Percentiles rank a stretch among this genome's conserved stretches.
phyloP scores from a whole-genome alignment of 306 rosid species.

The Pyrus bretschneideri region DNA sequence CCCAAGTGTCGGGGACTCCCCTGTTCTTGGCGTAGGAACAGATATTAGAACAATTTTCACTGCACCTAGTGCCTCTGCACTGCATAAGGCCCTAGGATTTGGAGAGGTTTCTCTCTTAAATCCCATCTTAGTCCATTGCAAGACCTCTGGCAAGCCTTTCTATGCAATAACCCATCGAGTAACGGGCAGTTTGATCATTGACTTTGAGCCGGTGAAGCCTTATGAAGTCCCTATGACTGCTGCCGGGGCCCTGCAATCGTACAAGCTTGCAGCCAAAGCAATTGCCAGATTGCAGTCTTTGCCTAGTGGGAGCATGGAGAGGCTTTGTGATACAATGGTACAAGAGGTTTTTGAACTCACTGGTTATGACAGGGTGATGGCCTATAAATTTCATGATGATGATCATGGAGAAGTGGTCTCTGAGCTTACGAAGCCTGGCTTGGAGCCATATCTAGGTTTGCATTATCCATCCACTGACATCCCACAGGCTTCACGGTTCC shows the following conservation, averaged over 20 bases:
- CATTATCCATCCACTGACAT: slow-evolving; percentile 95
- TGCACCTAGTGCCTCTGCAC: slow-evolving; percentile 72
- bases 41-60: slow-evolving; percentile 74
- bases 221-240: slow-evolving; percentile 87
- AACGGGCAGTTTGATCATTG: slow-evolving; percentile 75
- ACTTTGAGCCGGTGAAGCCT: slow-evolving; percentile 94
- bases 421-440: slow-evolving; percentile 71
- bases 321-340: slow-evolving; percentile 91
- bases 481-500: slow-evolving; percentile 90
- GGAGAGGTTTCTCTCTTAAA: slow-evolving; percentile 86
- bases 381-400: slow-evolving; percentile 94
- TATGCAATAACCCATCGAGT: slow-evolving; percentile 86
- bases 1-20: slow-evolving; percentile 85
- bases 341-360: slow-evolving; percentile 95
- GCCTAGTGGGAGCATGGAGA: slow-evolving; percentile 86
- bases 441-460: slow-evolving; percentile 84
- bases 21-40: slow-evolving; percentile 85
- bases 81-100: slow-evolving; percentile 84
- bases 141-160: slow-evolving; percentile 93
- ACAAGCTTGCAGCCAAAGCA: slow-evolving; percentile 95
- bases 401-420: slow-evolving; percentile 93
- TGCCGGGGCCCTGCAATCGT: slow-evolving; percentile 87
- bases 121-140: slow-evolving; percentile 92
- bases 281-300: slow-evolving; percentile 73
- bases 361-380: slow-evolving; percentile 99